Base-by-base conservation (phyloP, 768 basidiomycete genomes). In the Myochromella boudieri region DNA sequence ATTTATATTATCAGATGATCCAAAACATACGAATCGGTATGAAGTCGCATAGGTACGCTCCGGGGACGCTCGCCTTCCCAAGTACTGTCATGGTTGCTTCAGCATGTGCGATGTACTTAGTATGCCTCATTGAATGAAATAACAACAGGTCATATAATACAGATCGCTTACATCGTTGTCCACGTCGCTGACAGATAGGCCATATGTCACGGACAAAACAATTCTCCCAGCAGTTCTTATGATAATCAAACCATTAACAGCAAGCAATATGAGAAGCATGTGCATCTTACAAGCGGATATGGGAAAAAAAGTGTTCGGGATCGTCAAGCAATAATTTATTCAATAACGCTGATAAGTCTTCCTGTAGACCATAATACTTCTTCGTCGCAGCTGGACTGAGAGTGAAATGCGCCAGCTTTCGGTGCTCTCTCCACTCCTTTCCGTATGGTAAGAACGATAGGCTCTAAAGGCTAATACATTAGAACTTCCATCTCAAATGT, bases 351-450 rank as follows among this genome's bases (percentile, higher is more conserved):
- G 44, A 18, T 3, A 45, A n/a, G 17, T 45, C 54, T 45, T 69
- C 61, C 28, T 67, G 68, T 6, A 67, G 41, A 0, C 20, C 21
- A n/a, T 61, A 49, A 27, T 70, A 74, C 37, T 64, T 59, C 37
- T 56, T 57, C n/a, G 68, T 60, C 0, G 66, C 61, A 14, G 46
- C 43, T 1, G 60, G 48, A 33, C 55, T 67, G 12, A 74, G 54
- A 8, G 60, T 65, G 6, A 37, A 25, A 25, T 66, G 62, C 0
- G 63, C 54, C 8, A 72, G 49, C 37, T 60, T 67, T 8, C 66
- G 49, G 10, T 63, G 59, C 15, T 25, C 24, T 6, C 44, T 18
- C 44, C 44, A 45, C 11, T 37, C 33, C 17, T 45, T 21, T 9
- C 53, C 52, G 26, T 60, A 60, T 1, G 55, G 55, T 7, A 57